These are phyloP conservation scores for Eucommia ulmoides DNA, from an alignment of 257 asterid genomes.

Conservation along the genomic window DNA sequence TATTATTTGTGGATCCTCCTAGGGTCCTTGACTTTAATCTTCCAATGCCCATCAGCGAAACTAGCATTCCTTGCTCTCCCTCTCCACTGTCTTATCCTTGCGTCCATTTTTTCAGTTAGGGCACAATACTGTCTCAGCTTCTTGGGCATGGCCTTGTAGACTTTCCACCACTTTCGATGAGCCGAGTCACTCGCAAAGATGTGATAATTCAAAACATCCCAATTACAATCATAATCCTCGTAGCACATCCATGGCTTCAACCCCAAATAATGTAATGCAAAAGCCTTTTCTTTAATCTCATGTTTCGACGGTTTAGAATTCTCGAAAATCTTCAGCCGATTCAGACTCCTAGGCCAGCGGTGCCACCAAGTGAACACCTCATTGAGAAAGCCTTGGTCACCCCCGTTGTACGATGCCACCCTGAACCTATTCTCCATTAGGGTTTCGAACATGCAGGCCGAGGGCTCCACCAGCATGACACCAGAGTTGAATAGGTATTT, in stretches of 20 bases:
- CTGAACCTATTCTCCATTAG: constrained; percentile 34
- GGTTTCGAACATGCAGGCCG: constrained; percentile 61
- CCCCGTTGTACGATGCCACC: constrained; percentile 82
- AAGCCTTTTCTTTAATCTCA: constrained; percentile 43
- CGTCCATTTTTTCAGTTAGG: constrained; percentile 34
- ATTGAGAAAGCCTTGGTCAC: constrained; percentile 85
- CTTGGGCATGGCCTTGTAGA: constrained; percentile 60
- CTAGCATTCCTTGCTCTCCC: constrained; percentile 36
- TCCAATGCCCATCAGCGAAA: constrained; percentile 44
- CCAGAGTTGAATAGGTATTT: constrained; percentile 73
- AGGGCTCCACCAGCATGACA: constrained; percentile 75
- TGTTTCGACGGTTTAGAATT: constrained; percentile 42
- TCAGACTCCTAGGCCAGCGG: constrained; percentile 55
- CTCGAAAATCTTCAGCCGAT: constrained; percentile 75
- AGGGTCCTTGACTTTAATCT: constrained; percentile 59
- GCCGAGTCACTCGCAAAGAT: constrained; percentile 76
- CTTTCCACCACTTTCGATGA: constrained; percentile 61
- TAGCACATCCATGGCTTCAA: constrained; percentile 86
- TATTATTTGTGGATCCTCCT: too few relatives aligned
- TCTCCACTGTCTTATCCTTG: constrained; percentile 51
- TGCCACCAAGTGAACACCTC: constrained; percentile 89
- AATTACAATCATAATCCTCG: constrained; percentile 76
- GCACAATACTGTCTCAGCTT: constrained; percentile 42
- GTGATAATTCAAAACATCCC: constrained; percentile 38
- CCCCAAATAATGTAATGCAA: constrained; percentile 65